Percentiles rank a stretch among this genome's conserved stretches.
Evolutionary conservation across 306 rosid genomes (phyloP).

Genomic region (Psophocarpus tetragonolobus): DNA sequence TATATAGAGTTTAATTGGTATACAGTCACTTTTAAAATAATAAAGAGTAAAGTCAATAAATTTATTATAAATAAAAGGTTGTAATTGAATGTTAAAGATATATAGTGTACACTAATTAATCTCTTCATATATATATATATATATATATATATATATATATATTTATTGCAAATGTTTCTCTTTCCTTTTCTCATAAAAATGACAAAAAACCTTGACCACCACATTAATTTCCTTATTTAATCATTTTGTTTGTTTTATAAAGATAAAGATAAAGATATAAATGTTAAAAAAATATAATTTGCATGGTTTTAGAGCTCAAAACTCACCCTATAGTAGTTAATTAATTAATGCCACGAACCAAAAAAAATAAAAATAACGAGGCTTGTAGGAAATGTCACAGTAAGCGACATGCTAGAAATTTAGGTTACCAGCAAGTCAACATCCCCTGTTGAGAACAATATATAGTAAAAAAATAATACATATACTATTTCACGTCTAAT

Average conservation of each 20-base stretch:
- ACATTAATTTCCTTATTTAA: background rate
- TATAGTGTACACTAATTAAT: too few species aligned
- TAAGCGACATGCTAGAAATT: constrained; percentile 3
- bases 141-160: too few species aligned
- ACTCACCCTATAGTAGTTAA: too few species aligned
- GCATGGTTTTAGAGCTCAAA: background rate
- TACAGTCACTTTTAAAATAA: background rate
- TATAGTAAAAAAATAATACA: too few species aligned
- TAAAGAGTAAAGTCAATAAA: too few species aligned
- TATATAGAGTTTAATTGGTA: background rate
- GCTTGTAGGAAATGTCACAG: background rate
- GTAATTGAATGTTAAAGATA: too few species aligned
- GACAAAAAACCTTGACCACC: too few species aligned
- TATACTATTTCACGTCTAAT: too few species aligned
- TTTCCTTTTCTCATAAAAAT: background rate
- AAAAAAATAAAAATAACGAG: background rate
- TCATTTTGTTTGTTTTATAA: background rate
- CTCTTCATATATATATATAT: too few species aligned
- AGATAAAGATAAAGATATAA: background rate
- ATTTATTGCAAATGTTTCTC: too few species aligned
- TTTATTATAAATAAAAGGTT: too few species aligned
- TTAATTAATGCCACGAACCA: background rate
- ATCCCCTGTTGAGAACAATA: background rate
- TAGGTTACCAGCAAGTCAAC: background rate
- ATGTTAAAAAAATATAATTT: too few species aligned